Base-by-base conservation (phyloP, 2,329 filamentous ascomycete species). In the Rhynchosporium agropyri region DNA sequence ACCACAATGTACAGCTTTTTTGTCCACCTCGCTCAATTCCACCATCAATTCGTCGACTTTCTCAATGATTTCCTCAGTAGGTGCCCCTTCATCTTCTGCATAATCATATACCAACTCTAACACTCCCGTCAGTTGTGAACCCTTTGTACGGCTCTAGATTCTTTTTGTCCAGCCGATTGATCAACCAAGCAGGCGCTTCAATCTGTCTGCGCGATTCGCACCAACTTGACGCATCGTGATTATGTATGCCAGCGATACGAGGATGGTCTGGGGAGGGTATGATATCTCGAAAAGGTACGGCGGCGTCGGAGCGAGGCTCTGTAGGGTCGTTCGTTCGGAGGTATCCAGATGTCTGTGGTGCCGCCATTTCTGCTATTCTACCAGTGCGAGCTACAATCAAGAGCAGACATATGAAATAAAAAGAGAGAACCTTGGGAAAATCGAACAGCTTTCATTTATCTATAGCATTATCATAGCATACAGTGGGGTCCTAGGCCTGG, bases 131-230 rank as follows among this genome's bases (percentile, higher is more conserved):
- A 3, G 65, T 65, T 48, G 72, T 73, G 48, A 74, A 70, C 9
- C 72, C 72, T 36, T 67, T 69, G 36, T 71, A 74, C 26, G 72
- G 71, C 58, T 73, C 71, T n/a, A 73, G 45, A 55, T 72, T 72
- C 65, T 69, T 71, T 43, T 68, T 70, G 38, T 72, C 70, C 49
- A 73, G 60, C 4, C 70, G 65, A 58, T 72, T 70, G 58, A 73
- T 73, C 63, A 73, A 60, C 71, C 71, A 73, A 15, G 70, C 70
- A 8, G 71, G 70, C 2, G 70, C 71, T 26, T 71, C 70, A 48
- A 73, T 72, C 57, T 72, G 66, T 45, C 70, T 69, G 9, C 71
- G 60, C 20, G 70, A 72, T 33, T 73, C 70, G 53, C 70, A 72
- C 71, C 70, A 72, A 55, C 66, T 70, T 42, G 68, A 48, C 4